Evolutionary conservation across 805 yeast genomes (phyloP), one percentile per base, ranked within the genome.

Genomic region (Candida fluviatilis): DNA sequence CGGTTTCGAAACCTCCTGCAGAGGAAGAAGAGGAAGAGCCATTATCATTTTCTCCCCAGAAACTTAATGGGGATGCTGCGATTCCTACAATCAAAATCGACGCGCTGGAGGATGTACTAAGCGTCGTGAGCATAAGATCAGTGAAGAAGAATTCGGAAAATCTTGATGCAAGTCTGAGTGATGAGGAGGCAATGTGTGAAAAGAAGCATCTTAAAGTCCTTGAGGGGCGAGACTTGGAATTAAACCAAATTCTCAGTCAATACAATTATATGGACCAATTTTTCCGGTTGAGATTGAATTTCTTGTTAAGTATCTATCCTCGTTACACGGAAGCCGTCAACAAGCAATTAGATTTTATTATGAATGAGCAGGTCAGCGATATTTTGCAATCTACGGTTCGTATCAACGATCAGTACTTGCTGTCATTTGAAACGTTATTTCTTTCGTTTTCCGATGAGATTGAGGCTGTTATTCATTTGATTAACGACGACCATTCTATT

Each of bases 401-500:
- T 12, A 54, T 64, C 12, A 62, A 57, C 43, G 68, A 64, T 36
- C 58, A 57, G 19, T 46, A 52, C 16, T 46, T 68, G 5, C 69
- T 70, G 1, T 54, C 55, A 4, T 60, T 61, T 36, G 71, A 66
- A 40, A 43, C 44, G 30, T 44, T 64, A 36, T 64, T 61, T 42
- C 41, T 48, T 4, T 64, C 60, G 2, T 54, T 62, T 17, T 49
- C 60, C 13, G 56, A 58, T 33, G 73, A 68, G 40, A 52, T 62
- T 31, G 60, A 55, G 39, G 54, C 69, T 5, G 49, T 66, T 8
- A 51, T 57, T 27, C 68, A 61, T 31, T 43, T 60, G 39, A 60
- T 64, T 12, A 66, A 68, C 41, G 70, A 63, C 35, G 58, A 70
- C 37, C 71, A 73, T 42, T 74, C 82, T 0, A 69, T 71, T 39